A percentile compares a stretch with the other conserved stretches of the same genome.
Conservation (phyloP, 768 basidiomycete species). For the Galerina sulciceps region DNA sequence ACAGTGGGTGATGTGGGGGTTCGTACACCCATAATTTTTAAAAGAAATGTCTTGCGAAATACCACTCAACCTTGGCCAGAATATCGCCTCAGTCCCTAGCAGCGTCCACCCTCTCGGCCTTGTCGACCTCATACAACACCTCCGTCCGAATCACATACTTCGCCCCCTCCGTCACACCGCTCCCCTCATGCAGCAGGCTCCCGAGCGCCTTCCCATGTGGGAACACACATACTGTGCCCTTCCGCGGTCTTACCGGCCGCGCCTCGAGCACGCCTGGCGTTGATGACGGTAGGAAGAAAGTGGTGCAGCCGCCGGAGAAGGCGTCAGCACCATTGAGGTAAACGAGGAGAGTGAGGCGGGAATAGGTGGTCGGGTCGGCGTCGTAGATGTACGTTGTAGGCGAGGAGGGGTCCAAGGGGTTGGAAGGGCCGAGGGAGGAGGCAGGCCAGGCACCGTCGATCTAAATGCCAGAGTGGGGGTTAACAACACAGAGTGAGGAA, state of each 20-base stretch:
- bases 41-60: neutral
- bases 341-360: conserved; percentile 51
- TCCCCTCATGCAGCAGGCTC: conserved; percentile 42
- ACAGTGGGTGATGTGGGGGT: too few relatives aligned
- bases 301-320: conserved; percentile 53
- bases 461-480: conserved; percentile 14
- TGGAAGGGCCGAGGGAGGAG: conserved; percentile 38
- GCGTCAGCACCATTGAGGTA: conserved; percentile 46
- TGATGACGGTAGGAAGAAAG: conserved; percentile 55
- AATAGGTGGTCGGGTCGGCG: conserved; percentile 50
- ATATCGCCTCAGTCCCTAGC: conserved; percentile 8
- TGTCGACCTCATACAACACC: conserved; percentile 41
- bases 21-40: too few relatives aligned
- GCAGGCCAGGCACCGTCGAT: conserved; percentile 62
- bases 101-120: conserved; percentile 35
- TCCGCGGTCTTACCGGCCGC: conserved; percentile 48
- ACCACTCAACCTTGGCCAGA: neutral
- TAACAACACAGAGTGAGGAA: neutral
- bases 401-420: conserved; percentile 32
- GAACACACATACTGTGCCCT: conserved; percentile 55
- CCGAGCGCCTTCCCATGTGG: conserved; percentile 43
- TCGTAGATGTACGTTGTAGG: conserved; percentile 49
- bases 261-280: conserved; percentile 48
- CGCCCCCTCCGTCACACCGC: conserved; percentile 37
- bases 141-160: conserved; percentile 46